These are phyloP conservation scores for Dictyostelium discoideum DNA, from an alignment of 78 protist genomes.

Conservation along the genomic window DNA sequence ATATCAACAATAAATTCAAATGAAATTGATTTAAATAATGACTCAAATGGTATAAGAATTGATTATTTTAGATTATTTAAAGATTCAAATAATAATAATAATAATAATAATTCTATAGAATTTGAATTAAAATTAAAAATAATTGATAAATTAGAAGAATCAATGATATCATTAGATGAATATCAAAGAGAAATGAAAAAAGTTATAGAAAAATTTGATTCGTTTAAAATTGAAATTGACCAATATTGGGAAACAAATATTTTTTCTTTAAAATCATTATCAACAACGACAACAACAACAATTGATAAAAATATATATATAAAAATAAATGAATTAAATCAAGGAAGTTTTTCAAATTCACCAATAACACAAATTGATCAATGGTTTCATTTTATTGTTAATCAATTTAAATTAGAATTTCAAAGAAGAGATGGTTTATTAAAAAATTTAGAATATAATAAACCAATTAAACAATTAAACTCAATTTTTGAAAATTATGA, in stretches of 20 bases:
- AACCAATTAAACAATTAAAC: neutral
- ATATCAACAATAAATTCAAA: neutral
- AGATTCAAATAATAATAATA: neutral
- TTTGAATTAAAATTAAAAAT: slow-evolving; percentile 1
- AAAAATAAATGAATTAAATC: slow-evolving; percentile 4
- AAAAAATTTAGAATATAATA: neutral
- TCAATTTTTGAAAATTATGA: neutral
- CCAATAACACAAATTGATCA: slow-evolving; percentile 14
- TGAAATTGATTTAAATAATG: neutral
- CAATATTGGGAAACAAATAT: neutral
- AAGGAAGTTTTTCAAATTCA: neutral
- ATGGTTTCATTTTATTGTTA: slow-evolving; percentile 26
- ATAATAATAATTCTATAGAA: neutral
- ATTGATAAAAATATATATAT: neutral
- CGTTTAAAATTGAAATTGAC: neutral
- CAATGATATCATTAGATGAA: neutral
- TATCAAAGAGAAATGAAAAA: slow-evolving; percentile 2
- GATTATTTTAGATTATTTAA: neutral
- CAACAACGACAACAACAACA: no score
- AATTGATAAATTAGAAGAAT: slow-evolving; percentile 16
- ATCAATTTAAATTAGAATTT: neutral
- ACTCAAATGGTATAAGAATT: neutral
- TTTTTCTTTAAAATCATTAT: neutral
- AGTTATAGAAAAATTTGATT: neutral
- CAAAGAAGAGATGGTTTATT: neutral